Base-by-base conservation (phyloP, 2,329 filamentous ascomycete genomes). In the Trichoderma aggressivum region DNA sequence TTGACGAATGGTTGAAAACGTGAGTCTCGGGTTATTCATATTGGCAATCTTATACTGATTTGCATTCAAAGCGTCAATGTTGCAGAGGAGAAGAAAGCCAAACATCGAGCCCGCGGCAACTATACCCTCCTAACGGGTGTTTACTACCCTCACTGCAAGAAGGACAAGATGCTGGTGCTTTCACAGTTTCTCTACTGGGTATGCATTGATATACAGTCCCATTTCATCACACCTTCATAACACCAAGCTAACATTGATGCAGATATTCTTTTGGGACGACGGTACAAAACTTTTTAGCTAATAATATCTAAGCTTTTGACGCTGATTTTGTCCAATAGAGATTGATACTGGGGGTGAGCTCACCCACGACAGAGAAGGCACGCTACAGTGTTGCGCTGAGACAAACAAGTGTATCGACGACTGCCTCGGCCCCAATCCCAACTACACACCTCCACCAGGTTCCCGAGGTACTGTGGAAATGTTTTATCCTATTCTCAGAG, bases 321-420 rank as follows among this genome's bases (percentile, higher is more conserved):
- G n/a, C 30, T 64, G 28, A 60, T 10, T 10, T 28, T 7, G 6
- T 26, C 16, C 21, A 18, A 60, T 39, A 71, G 70, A 71, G 6
- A 71, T 71, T 32, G 70, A 71, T 30, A 71, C 62, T 7, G 70
- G 70, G 11, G 70, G 70, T 18, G 62, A 71, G 28, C 70, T 71
- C 8, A 59, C 62, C 6, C 6, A 55, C 8, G 70, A 71, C 39
- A 59, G 50, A 36, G 26, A 67, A 39, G 62, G 62, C 36, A 67
- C 70, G 3, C n/a, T 61, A 8, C 7, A 28, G n/a, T 67, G 70
- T 26, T 71, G 70, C 12, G 55, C 70, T 30, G 62, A 67, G 28
- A 67, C 63, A 8, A 62, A 60, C 8, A 59, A 67, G 28, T 71
- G 70, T 18, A 39, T 71, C 16, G 55, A 71, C 7, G 62, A 56